Conservation (phyloP, 805 yeast genomes). For the Lipomyces sp. region DNA sequence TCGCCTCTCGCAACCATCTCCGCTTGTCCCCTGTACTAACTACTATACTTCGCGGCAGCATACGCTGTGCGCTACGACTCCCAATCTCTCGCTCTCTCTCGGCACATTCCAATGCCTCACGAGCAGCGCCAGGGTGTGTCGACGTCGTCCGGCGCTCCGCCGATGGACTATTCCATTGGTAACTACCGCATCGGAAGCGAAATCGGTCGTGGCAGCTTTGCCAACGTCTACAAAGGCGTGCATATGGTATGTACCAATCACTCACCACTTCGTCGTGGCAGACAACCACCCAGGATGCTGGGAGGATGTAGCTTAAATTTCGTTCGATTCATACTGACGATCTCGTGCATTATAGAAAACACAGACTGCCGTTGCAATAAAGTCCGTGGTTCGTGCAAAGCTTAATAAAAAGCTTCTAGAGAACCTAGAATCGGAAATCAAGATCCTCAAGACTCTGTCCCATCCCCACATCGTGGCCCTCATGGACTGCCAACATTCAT, state of each 20-base stretch:
- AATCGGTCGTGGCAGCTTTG: conserved; percentile 95
- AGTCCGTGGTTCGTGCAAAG: conserved; percentile 81
- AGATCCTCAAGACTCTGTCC: conserved; percentile 81
- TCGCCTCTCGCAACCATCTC: neutral
- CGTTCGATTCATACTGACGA: conserved; percentile 5
- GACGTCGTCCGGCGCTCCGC: conserved; percentile 19
- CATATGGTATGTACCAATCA: conserved; percentile 46
- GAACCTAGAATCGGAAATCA: conserved; percentile 89
- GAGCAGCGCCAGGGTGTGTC: conserved; percentile 20
- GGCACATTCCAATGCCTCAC: conserved; percentile 6
- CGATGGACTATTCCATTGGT: conserved; percentile 46
- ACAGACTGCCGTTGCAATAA: conserved; percentile 76
- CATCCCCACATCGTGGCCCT: conserved; percentile 93
- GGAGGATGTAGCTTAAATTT: no score
- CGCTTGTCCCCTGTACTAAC: neutral
- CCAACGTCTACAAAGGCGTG: conserved; percentile 88
- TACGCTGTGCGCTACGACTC: neutral
- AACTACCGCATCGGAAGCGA: conserved; percentile 70
- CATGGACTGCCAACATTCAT: conserved; percentile 79
- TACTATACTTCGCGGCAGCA: conserved; percentile 1
- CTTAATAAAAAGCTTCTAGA: conserved; percentile 85
- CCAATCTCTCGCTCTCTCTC: neutral
- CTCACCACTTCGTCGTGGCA: neutral
- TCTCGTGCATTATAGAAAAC: conserved; percentile 19
- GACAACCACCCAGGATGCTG: no score